Evolutionary conservation across 169 alveolate species (phyloP), one percentile per base, ranked within the genome.

Genomic region (Cryptosporidium viatorum): DNA sequence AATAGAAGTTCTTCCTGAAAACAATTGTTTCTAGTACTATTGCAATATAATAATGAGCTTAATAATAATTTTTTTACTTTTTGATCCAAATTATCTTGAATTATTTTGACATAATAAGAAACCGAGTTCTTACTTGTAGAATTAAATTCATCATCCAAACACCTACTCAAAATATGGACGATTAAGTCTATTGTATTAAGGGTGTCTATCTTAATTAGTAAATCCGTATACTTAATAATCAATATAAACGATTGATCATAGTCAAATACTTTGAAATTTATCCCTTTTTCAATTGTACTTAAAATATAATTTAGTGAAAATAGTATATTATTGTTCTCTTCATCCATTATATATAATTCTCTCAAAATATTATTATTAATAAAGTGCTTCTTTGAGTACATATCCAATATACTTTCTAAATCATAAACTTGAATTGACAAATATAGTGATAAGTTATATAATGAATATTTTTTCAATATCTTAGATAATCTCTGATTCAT

Each of bases 201-300:
- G 8, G 89, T 43, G 35, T 80, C 89, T 5, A 65, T 65, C 9
- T 80, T 50, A 41, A 23, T 48, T 23, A 80, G 26, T 43, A 80
- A 65, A 65, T 62, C 69, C 2, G 89, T 43, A 31, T 80, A 80
- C 14, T 62, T 80, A 26, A 31, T 80, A 18, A 80, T 59, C 39
- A 80, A 35, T 3, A 16, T 23, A 23, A 80, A 67, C 14, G 43
- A 65, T 10, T 80, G 80, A 18, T 80, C 50, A 50, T 80, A 80
- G 33, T 39, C 51, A 50, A 80, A 80, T 10, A 80, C 51, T 4
- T 65, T 65, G n/a, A 41, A 45, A 3, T 62, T 80, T 5, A 80
- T 80, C 31, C 89, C 89, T n/a, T 80, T 80, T 62, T 80, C 89
- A n/a, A 80, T 80, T 0, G 89, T 80, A 14, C 31, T 45, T 31